Base-by-base conservation (phyloP, 495 filamentous ascomycete species). In the Hypoxylon subgilvum region DNA sequence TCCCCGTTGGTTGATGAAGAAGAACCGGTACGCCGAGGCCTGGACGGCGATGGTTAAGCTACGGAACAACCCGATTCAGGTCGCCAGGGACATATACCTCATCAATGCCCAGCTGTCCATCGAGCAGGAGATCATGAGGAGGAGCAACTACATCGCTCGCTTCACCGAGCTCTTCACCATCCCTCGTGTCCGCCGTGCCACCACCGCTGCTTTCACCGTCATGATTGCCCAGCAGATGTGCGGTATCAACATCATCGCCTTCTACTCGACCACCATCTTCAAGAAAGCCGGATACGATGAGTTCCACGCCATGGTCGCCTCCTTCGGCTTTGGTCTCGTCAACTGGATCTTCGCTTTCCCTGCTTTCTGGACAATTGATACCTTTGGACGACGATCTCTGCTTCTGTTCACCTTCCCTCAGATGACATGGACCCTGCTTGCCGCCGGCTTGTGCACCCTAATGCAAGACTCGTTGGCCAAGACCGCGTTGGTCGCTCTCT, bases 211-310 rank as follows among this genome's bases (percentile, higher is more conserved):
- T 21, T 86, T 85, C 59, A 79, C 83, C 19, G 87, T 89, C 50
- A 90, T 89, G 87, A 82, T 88, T 48, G 84, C 84, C 2, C 88
- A 94, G 75, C 90, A 96, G 72, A 89, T 95, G 86, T 94, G 89
- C 68, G 88, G 89, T 55, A 88, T 87, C 67, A 89, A 88, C 74
- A 88, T 93, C 69, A 88, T 92, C 28, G 84, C 89, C n/a, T 94
- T 93, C 77, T 96, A 94, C 72, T 87, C 83, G 0, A 86, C 85
- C 0, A 88, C 88, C 1, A 78, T 94, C 42, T 93, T 93, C 75
- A 62, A 67, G 5, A 58, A 88, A 1, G 83, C 88, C 13, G 85
- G 87, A 16, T 82, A 83, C 14, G 70, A 30, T 44, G 71, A 80
- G 12, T 80, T 76, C 45, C 67, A 78, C 3, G 85, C 91, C 28